Percentiles rank a stretch among this genome's conserved stretches.
Conservation (phyloP, 2,329 filamentous ascomycete genomes). For the Paecilomyces fulvus region DNA sequence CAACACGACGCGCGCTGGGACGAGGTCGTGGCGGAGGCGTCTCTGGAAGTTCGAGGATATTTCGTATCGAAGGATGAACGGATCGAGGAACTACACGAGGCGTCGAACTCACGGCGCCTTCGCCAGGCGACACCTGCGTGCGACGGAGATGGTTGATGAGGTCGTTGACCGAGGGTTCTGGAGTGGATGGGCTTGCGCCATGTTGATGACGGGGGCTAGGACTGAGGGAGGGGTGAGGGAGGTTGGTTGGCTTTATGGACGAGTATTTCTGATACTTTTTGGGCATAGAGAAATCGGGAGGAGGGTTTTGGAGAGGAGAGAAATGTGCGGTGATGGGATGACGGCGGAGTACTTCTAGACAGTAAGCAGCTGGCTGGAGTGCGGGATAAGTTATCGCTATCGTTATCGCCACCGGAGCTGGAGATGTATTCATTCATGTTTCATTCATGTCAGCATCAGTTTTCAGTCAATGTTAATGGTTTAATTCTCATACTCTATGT, state of each 20-base stretch:
- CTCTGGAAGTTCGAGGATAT: slow-evolving; percentile 37
- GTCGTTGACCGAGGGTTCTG: slow-evolving; percentile 37
- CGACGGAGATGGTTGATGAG: slow-evolving; percentile 39
- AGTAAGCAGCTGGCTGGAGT: neutral
- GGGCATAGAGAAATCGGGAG: slow-evolving; percentile 30
- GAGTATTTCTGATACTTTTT: slow-evolving; percentile 37
- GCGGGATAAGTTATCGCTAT: neutral
- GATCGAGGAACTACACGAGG: slow-evolving; percentile 24
- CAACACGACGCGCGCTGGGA: slow-evolving; percentile 20
- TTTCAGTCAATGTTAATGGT: slow-evolving; percentile 7
- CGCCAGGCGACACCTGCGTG: slow-evolving; percentile 25
- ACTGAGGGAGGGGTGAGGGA: slow-evolving; percentile 31
- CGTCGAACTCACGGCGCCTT: slow-evolving; percentile 9
- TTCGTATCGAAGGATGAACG: slow-evolving; percentile 38
- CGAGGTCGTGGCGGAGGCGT: slow-evolving; percentile 35
- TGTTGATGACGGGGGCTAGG: slow-evolving; percentile 16
- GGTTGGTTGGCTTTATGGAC: slow-evolving; percentile 32
- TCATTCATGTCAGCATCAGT: slow-evolving; percentile 3
- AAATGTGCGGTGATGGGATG: slow-evolving; percentile 1
- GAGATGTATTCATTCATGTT: neutral
- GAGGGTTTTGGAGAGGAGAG: slow-evolving; percentile 2
- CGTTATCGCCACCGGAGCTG: neutral
- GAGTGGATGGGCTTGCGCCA: slow-evolving; percentile 13
- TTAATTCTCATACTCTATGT: neutral
- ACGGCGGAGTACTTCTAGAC: neutral